A percentile compares a stretch with the other conserved stretches of the same genome.
Conservation (phyloP, 805 yeast species). For the Candida verbasci region DNA sequence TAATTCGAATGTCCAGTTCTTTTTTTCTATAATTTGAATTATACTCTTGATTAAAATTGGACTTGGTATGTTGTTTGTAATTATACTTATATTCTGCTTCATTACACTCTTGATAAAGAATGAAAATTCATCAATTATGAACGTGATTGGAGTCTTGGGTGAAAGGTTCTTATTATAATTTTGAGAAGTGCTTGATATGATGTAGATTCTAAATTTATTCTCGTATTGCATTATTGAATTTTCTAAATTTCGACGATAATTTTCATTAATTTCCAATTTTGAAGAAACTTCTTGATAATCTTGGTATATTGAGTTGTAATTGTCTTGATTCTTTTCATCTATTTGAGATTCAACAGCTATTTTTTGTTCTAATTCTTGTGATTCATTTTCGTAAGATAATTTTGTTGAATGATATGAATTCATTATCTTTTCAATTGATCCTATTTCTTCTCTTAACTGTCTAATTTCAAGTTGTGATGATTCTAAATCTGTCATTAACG, state of each 20-base stretch:
- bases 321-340: conserved; percentile 15
- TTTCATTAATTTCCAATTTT: conserved; percentile 31
- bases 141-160: conserved; percentile 1
- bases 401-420: conserved; percentile 15
- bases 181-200: conserved; percentile 8
- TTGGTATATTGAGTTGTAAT: conserved; percentile 14
- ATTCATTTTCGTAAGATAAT: conserved; percentile 15
- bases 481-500: not conserved
- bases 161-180: conserved; percentile 17
- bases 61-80: conserved; percentile 5
- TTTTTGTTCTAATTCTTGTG: conserved; percentile 16
- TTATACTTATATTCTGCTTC: conserved; percentile 14
- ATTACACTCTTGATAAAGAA: conserved; percentile 15
- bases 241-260: conserved; percentile 41
- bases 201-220: conserved; percentile 22
- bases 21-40: not conserved
- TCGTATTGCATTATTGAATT: conserved; percentile 41
- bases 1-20: conserved; percentile 1
- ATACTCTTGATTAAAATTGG: not conserved
- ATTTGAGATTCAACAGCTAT: conserved; percentile 13
- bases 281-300: conserved; percentile 16
- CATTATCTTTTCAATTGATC: conserved; percentile 14
- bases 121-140: conserved; percentile 18
- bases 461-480: conserved; percentile 5
- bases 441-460: not conserved